Base-by-base conservation (phyloP, 2,329 filamentous ascomycete genomes). In the Boeremia lycopersici region DNA sequence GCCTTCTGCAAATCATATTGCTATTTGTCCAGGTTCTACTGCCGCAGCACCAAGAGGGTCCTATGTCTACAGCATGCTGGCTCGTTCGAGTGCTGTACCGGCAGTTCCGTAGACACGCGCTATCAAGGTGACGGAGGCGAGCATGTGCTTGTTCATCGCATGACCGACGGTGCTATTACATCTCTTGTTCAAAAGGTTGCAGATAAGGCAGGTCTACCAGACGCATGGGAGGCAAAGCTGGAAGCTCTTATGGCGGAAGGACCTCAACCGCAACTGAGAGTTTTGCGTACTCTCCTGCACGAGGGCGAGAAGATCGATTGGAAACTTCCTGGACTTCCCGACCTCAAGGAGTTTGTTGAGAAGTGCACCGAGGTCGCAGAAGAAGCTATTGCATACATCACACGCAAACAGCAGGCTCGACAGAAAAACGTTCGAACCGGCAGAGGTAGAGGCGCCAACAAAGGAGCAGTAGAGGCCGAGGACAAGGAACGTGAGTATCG, bases 321-420 rank as follows among this genome's bases (percentile, higher is more conserved):
- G 81, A 89, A 91, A 53, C 84, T 99, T 59, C 86, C 88, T 62
- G 93, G 91, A 59, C 83, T 99, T 60, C 84, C 89, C 66, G 85
- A 90, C 65, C 83, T 99, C 65, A 89, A 87, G 76, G 85, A 88
- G 63, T 99, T 96, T 78, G 95, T 99, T 74, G 92, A 96, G 66
- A 89, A 91, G 69, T 98, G 95, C 80, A 96, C 96, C 75, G 92
- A 96, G 72, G 97, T 96, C 90, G 91, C 97, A 60, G 95, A 98
- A 69, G 93, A 98, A 78, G 95, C 95, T 62, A 95, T 91, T 69
- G 93, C 90, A 72, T 99, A 96, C 79, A 96, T 93, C 69, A 93
- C 95, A 55, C 90, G 95, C 65, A 99, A 99, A 79, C 93, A 97
- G 78, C 93, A 97, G 77, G 96, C 96, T 71, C 89, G 95, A 60